Evolutionary conservation across 805 yeast genomes (phyloP).

Genomic region (Saccharomycopsis sp.): DNA sequence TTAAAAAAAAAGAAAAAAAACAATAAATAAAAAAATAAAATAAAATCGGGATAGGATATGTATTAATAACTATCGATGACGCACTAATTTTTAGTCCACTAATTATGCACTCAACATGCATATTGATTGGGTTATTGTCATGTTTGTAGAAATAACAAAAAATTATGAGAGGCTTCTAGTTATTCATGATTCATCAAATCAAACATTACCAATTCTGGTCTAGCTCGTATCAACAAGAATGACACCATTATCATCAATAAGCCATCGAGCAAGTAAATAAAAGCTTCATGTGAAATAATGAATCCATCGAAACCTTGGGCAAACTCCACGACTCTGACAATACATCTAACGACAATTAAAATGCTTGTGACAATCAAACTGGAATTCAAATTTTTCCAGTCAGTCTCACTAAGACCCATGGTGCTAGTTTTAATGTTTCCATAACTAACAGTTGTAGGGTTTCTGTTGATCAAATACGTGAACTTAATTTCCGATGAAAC

Average conservation of each 20-base stretch:
- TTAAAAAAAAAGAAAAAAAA: neutral
- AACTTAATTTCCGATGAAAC: conserved; percentile 17
- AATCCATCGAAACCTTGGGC: conserved; percentile 28
- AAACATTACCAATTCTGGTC: conserved; percentile 7
- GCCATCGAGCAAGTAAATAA: conserved; percentile 28
- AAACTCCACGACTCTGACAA: conserved; percentile 29
- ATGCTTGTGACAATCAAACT: conserved; percentile 14
- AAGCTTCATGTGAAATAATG: conserved; percentile 26
- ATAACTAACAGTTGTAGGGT: too few species aligned
- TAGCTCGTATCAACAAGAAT: conserved; percentile 16
- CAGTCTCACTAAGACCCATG: too few species aligned
- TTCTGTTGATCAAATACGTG: conserved; percentile 6
- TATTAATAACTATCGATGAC: conserved; percentile 1
- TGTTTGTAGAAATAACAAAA: conserved; percentile 2
- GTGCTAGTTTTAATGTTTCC: too few species aligned
- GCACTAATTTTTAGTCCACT: conserved; percentile 1
- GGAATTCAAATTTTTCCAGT: neutral
- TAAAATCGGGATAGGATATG: neutral
- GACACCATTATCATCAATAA: conserved; percentile 25
- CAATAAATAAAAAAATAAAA: neutral
- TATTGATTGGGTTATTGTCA: neutral
- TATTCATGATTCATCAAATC: conserved; percentile 6
- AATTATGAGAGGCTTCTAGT: conserved; percentile 2
- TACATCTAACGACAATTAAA: conserved; percentile 28
- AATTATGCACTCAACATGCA: conserved; percentile 2